Conservation (phyloP, 257 asterid species). For the Ligustrum vulgare region DNA sequence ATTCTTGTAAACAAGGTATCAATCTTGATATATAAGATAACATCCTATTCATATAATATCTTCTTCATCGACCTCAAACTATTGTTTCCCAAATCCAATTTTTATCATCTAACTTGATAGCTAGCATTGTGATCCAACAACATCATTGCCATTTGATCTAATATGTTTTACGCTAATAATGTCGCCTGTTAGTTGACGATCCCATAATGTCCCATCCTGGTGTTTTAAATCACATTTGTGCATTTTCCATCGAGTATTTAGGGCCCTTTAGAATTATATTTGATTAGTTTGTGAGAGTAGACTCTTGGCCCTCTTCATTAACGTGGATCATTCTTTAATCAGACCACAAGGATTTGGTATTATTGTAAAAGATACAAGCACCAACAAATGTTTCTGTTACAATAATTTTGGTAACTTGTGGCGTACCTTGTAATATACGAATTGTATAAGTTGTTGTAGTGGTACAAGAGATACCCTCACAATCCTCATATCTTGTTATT, state of each 20-base stretch:
- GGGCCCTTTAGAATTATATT: not conserved
- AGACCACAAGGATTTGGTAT: not conserved
- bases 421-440: too few species aligned
- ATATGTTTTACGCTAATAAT: too few species aligned
- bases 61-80: not conserved
- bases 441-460: too few species aligned
- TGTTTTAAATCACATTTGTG: too few species aligned
- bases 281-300: not conserved
- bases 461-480: too few species aligned
- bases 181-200: not conserved
- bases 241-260: not conserved
- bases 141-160: not conserved
- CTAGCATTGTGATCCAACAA: not conserved
- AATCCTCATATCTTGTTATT: too few species aligned
- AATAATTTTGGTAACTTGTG: too few species aligned
- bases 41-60: not conserved
- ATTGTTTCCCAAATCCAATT: not conserved
- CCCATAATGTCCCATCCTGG: not conserved
- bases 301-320: too few species aligned
- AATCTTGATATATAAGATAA: not conserved
- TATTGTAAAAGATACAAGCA: not conserved
- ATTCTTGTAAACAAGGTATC: too few species aligned
- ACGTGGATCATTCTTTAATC: not conserved
- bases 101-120: not conserved
- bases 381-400: slow-evolving; percentile 12